These are phyloP conservation scores for Pseudopithomyces maydicus DNA, from an alignment of 2,329 filamentous ascomycete species.

Conservation along the genomic window DNA sequence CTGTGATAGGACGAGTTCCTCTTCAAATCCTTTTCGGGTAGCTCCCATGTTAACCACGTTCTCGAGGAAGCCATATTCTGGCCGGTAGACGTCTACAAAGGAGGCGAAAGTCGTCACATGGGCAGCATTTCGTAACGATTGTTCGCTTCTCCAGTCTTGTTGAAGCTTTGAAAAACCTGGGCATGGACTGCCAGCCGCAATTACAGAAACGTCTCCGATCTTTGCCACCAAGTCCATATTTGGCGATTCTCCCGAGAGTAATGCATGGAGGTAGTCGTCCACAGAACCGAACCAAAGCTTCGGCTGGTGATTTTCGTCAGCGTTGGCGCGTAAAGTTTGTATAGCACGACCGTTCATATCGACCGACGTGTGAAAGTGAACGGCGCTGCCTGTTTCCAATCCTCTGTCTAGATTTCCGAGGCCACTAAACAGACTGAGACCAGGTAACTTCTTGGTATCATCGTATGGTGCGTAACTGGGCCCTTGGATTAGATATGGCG, in stretches of 20 bases:
- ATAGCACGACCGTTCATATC: slow-evolving; percentile 69
- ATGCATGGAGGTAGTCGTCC: slow-evolving; percentile 66
- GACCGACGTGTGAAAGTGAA: slow-evolving; percentile 70
- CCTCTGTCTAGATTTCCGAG: slow-evolving; percentile 79
- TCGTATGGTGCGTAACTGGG: slow-evolving; percentile 61
- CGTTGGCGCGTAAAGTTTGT: slow-evolving; percentile 76
- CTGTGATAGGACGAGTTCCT: slow-evolving; percentile 73
- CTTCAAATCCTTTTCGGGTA: slow-evolving; percentile 48
- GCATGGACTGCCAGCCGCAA: slow-evolving; percentile 77
- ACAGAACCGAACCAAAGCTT: slow-evolving; percentile 73
- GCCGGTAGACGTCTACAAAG: slow-evolving; percentile 74
- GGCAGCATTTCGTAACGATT: slow-evolving; percentile 72
- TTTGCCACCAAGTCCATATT: slow-evolving; percentile 53
- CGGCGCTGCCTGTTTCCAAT: slow-evolving; percentile 71
- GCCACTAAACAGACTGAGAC: slow-evolving; percentile 77
- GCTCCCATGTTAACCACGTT: slow-evolving; percentile 73
- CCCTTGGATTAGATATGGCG: slow-evolving; percentile 53
- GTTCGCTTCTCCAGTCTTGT: slow-evolving; percentile 56
- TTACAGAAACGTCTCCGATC: slow-evolving; percentile 69
- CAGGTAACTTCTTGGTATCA: slow-evolving; percentile 34
- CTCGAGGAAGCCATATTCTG: slow-evolving; percentile 76
- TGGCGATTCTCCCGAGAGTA: slow-evolving; percentile 53
- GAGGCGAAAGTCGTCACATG: slow-evolving; percentile 78
- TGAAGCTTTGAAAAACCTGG: slow-evolving; percentile 76
- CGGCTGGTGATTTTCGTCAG: slow-evolving; percentile 46